Conservation (phyloP, 2,329 filamentous ascomycete species). For the Cordyceps tenuipes region DNA sequence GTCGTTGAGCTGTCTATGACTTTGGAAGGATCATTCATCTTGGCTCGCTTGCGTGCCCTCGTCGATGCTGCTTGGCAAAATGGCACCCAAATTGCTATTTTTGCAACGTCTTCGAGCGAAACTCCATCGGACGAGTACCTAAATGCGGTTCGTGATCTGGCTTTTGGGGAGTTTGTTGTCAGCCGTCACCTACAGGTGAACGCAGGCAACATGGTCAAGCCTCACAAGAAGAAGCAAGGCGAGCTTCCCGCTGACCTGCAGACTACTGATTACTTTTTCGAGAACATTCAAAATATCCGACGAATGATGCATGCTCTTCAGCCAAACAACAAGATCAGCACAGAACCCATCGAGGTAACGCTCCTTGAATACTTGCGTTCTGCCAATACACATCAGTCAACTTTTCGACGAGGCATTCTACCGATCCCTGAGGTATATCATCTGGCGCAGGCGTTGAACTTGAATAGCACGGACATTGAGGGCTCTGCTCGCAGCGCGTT, state of each 20-base stretch:
- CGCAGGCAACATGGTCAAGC: conserved; percentile 15
- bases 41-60: conserved; percentile 60
- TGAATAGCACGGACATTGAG: conserved; percentile 17
- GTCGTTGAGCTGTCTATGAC: conserved; percentile 69
- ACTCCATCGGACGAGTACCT: conserved; percentile 37
- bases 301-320: conserved; percentile 36
- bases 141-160: conserved; percentile 30
- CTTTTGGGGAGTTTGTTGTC: conserved; percentile 32
- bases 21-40: conserved; percentile 58
- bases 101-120: conserved; percentile 65
- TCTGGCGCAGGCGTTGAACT: conserved; percentile 26
- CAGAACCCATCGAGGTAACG: not conserved
- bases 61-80: conserved; percentile 64
- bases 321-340: conserved; percentile 10
- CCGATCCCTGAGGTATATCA: conserved; percentile 32
- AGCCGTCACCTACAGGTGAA: conserved; percentile 27
- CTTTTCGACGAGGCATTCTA: conserved; percentile 28
- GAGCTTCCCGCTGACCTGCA: conserved; percentile 19
- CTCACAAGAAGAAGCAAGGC: not conserved
- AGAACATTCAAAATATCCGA: conserved; percentile 40
- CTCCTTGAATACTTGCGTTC: conserved; percentile 17
- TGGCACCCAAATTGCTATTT: conserved; percentile 64
- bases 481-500: conserved; percentile 20
- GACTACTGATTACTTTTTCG: conserved; percentile 31
- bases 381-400: conserved; percentile 19